phyloP scores from a whole-genome alignment of 1,139 yeast genomes.

The Yamadazyma diospyri region DNA sequence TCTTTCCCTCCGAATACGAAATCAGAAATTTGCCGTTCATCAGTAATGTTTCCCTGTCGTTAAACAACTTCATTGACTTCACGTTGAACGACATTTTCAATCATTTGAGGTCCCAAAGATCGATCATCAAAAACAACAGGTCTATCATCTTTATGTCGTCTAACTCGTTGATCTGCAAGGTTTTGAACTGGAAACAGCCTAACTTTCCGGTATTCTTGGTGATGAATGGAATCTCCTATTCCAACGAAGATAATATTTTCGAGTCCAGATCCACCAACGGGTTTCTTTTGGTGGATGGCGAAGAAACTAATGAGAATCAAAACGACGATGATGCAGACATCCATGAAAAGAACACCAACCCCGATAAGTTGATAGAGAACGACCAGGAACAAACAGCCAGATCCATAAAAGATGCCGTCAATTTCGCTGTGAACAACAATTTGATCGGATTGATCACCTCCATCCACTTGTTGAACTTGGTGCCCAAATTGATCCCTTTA shows the following conservation, averaged over 20 bases:
- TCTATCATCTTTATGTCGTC: constrained; percentile 81
- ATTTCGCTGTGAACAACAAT: constrained; percentile 78
- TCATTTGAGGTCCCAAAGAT: constrained; percentile 61
- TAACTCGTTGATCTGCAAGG: constrained; percentile 85
- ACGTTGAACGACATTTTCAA: constrained; percentile 71
- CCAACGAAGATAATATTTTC: constrained; percentile 23
- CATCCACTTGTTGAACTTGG: constrained; percentile 62
- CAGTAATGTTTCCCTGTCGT: constrained; percentile 41
- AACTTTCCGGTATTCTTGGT: constrained; percentile 91
- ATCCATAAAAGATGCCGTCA: constrained; percentile 47
- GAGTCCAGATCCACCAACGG: constrained; percentile 46
- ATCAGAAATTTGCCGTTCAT: constrained; percentile 52
- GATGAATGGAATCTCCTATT: constrained; percentile 61
- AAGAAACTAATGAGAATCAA: constrained; percentile 11
- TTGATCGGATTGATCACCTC: constrained; percentile 82
- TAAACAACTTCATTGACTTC: constrained; percentile 74
- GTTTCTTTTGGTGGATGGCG: constrained; percentile 25
- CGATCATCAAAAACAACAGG: constrained; percentile 34
- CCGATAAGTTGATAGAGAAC: constrained; percentile 19
- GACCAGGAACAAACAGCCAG: constrained; percentile 42
- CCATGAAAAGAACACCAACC: constrained; percentile 20
- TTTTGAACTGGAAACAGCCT: constrained; percentile 97
- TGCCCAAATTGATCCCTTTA: constrained; percentile 72
- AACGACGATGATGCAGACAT: constrained; percentile 22
- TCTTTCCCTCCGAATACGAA: constrained; percentile 77